Percentiles rank a stretch among this genome's conserved stretches.
Evolutionary conservation across 306 rosid species (phyloP).

Genomic region (Sindora glabra): DNA sequence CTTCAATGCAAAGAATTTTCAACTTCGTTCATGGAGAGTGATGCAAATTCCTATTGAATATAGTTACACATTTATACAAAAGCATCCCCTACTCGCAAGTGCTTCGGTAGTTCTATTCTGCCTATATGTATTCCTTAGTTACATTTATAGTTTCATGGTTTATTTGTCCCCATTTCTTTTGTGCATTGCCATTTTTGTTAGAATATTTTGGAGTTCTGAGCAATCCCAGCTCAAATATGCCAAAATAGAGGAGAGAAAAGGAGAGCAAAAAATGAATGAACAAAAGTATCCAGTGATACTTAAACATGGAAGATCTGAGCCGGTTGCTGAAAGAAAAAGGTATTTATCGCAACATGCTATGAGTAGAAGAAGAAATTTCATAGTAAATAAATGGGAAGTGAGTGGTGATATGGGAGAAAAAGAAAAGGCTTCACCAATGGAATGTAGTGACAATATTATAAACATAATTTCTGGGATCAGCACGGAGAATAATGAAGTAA

Average conservation of each 20-base stretch:
- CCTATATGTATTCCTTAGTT: slow-evolving; percentile 44
- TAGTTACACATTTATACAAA: slow-evolving; percentile 28
- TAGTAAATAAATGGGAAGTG: slow-evolving; percentile 29
- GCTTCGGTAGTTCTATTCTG: slow-evolving; percentile 8
- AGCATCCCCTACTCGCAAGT: slow-evolving; percentile 42
- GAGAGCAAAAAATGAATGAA: slow-evolving; percentile 8
- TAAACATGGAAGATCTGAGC: background rate
- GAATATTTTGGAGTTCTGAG: slow-evolving; percentile 70
- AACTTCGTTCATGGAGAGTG: slow-evolving; percentile 24
- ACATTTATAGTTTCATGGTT: slow-evolving; percentile 33
- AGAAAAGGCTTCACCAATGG: slow-evolving; percentile 3
- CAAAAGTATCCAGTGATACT: background rate
- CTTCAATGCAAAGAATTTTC: slow-evolving; percentile 40
- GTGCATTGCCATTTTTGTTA: slow-evolving; percentile 38
- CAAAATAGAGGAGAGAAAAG: slow-evolving; percentile 12
- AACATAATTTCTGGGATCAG: background rate
- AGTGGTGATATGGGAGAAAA: slow-evolving; percentile 23
- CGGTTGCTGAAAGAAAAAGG: slow-evolving; percentile 17
- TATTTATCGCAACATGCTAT: slow-evolving; percentile 26
- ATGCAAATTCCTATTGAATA: slow-evolving; percentile 21
- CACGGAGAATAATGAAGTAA: background rate
- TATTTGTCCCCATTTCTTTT: slow-evolving; percentile 58
- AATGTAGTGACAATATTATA: slow-evolving; percentile 9
- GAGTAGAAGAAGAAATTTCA: slow-evolving; percentile 42
- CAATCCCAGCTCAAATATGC: slow-evolving; percentile 23